Evolutionary conservation across 768 basidiomycete species (phyloP).

Genomic region (Galerina marginata): DNA sequence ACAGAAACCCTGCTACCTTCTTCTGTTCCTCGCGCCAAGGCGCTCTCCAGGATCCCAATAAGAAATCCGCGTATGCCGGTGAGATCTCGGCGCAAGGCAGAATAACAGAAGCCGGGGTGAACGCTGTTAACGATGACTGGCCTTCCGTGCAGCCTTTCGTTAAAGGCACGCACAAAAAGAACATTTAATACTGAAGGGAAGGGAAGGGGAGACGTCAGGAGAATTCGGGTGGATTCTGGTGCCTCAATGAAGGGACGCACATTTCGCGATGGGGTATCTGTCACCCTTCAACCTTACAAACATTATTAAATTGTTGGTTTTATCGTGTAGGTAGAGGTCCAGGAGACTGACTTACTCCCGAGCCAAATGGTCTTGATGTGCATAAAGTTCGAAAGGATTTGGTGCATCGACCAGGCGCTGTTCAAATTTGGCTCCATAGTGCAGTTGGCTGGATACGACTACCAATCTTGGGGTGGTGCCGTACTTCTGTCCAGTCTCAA

Average conservation of each 20-base stretch:
- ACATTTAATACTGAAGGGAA: conserved; percentile 41
- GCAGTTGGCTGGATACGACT: conserved; percentile 48
- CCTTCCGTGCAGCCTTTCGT: conserved; percentile 31
- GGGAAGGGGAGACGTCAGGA: too few species aligned
- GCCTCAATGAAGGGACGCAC: too few species aligned
- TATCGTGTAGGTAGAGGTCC: too few species aligned
- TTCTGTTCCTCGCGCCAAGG: conserved; percentile 37
- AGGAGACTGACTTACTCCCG: too few species aligned
- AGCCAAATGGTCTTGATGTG: conserved; percentile 33
- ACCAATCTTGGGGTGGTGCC: conserved; percentile 40
- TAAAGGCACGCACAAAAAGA: conserved; percentile 42
- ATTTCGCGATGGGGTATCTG: too few species aligned
- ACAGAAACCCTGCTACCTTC: conserved; percentile 40
- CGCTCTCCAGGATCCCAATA: conserved; percentile 34
- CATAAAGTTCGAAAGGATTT: conserved; percentile 35
- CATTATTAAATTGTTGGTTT: too few species aligned
- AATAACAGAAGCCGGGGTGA: conserved; percentile 48
- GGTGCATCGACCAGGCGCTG: neutral
- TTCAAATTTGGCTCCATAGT: conserved; percentile 35
- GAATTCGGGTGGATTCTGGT: too few species aligned
- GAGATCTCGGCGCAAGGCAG: conserved; percentile 35
- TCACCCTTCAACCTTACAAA: too few species aligned
- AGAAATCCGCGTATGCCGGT: conserved; percentile 18
- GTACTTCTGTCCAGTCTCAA: conserved; percentile 38
- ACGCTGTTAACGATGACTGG: conserved; percentile 40